Base-by-base conservation (phyloP, 495 filamentous ascomycete genomes). In the Geopyxis carbonaria region DNA sequence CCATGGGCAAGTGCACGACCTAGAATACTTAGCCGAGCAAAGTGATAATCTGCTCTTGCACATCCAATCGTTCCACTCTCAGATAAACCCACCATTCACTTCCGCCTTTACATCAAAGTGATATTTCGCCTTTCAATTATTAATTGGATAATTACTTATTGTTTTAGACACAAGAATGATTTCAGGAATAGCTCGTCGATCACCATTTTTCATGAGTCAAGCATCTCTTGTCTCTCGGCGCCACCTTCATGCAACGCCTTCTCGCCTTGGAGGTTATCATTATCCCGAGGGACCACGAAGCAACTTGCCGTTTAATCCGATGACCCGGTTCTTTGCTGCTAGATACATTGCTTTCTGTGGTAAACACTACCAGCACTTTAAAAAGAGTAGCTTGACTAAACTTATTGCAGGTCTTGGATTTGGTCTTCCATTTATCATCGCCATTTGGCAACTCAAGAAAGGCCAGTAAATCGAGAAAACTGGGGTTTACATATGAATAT, bases 281-380 rank as follows among this genome's bases (percentile, higher is more conserved):
- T 97, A 97, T 67, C 80, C 86, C 45, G 91, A 95, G 69, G 91
- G 89, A 38, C 89, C 91, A 53, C 75, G 75, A 57, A 75, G 70
- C 67, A 94, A 93, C 69, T 64, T 97, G 44, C 89, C 89, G 45
- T 97, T 97, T 76, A 91, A 97, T 69, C 76, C 91, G 48, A 64
- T 78, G 64, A 91, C 78, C 54, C 76, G 74, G 61, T 78, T 65
- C 61, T 97, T 97, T 62, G 70, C 63, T 43, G 31, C 80, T 47
- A 69, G 76, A 64, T 97, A 78, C 73, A 89, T 83, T 79, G 58
- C 52, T 18, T 91, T 79, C 68, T 73, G 72, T 69, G 55, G 78
- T 83, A 57, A 34, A 23, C 24, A 34, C 11, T 9, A 34, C 22
- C 36, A 23, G 21, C 20, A 15, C 27, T 11, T 22, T 23, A 11